Evolutionary conservation across 1,284 basidiomycete genomes (phyloP), one percentile per base, ranked within the genome.

Genomic region (Sporisorium sorghi): DNA sequence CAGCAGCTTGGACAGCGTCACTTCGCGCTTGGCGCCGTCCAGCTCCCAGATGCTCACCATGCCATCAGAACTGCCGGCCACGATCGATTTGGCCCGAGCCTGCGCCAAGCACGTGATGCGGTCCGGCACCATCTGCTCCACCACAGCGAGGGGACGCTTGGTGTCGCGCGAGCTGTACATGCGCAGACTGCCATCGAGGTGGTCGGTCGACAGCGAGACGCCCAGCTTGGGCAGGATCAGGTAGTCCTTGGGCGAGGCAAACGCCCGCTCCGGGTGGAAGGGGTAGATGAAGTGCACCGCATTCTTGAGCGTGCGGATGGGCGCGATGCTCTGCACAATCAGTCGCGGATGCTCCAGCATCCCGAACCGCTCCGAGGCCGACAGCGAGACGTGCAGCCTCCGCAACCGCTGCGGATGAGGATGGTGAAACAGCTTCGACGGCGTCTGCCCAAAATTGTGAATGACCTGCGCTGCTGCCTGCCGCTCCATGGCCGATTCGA

Each of bases 391-490:
- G 15, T 51, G 42, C 11, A 37, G 30, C n/a, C 66, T 58, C 19
- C 57, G 87, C 73, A 90, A 88, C 17, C 93, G 88, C 43, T 88
- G 85, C 0, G 93, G 93, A 86, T 97, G 95, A 4, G 93, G 89
- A 1, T 86, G 82, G n/a, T 86, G 87, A 85, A 97, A 98, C n/a
- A 97, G 88, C 82, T 93, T 59, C 21, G 60, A 52, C 9, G 62
- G 68, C 28, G 78, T 70, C 37, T 78, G 63, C 8, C 69, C 63
- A 46, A 93, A 96, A 75, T 96, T 97, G 85, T 97, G 94, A 48
- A 98, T 97, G 73, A 95, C 96, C 5, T 94, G 93, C 9, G 95
- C 92, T 2, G 93, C 93, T 0, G 94, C 94, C 78, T 94, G 93
- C 40, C 92, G 89, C 85, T 98, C 93, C 23, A 92, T 86, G 48